Evolutionary conservation across 352 stramenopile genomes (phyloP).

Genomic region (Phytophthora pistaciae): DNA sequence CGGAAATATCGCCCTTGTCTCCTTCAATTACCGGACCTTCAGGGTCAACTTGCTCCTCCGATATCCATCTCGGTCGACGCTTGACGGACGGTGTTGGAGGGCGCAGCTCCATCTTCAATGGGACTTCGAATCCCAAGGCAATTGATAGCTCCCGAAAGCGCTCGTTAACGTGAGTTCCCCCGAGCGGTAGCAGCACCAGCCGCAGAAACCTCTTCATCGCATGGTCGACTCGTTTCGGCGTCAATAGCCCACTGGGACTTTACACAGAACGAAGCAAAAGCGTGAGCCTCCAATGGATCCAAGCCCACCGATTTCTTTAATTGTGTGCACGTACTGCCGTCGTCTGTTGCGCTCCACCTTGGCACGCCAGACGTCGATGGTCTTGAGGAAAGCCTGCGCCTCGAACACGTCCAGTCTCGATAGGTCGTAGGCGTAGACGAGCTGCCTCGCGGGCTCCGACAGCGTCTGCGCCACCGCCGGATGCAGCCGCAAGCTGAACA

Average conservation of each 20-base stretch:
- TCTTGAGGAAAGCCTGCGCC: constrained; percentile 26
- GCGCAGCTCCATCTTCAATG: constrained; percentile 15
- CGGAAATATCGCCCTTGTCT: neutral
- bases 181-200: constrained; percentile 10
- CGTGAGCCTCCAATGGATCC: neutral
- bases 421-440: constrained; percentile 36
- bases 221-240: constrained; percentile 10
- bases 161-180: neutral
- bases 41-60: neutral
- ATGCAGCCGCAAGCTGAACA: constrained; percentile 18
- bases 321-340: neutral
- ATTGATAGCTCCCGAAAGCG: constrained; percentile 9
- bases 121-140: constrained; percentile 11
- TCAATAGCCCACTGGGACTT: neutral
- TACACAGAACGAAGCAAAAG: neutral
- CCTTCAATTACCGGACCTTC: neutral
- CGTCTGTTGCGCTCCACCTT: constrained; percentile 17
- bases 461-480: constrained; percentile 5
- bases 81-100: neutral
- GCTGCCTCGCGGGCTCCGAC: constrained; percentile 20
- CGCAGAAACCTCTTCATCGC: constrained; percentile 26
- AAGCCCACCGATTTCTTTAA: neutral
- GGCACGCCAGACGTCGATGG: constrained; percentile 15
- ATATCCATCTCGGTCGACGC: constrained; percentile 22
- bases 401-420: constrained; percentile 38